Base-by-base conservation (phyloP, 225 moss, liverwort and hornwort species). In the Neckera pumila region DNA sequence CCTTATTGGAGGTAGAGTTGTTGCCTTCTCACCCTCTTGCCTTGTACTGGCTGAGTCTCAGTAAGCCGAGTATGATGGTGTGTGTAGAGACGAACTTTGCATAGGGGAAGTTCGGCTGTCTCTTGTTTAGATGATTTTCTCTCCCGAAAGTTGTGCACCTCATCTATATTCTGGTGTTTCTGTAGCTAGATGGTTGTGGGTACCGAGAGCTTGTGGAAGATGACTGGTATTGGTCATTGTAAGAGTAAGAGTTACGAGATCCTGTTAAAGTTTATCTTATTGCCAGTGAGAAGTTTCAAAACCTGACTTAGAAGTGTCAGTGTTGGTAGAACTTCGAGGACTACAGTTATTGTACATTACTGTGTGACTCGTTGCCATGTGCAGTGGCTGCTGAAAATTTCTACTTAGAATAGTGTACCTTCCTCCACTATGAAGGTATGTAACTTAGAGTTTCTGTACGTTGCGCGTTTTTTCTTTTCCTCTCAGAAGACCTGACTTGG, bases 261-360 rank as follows among this genome's bases (percentile, higher is more conserved):
- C 38, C 80, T 92, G 81, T 36, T 84, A 84, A 63, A 76, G 81
- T 76, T 47, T 40, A 63, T 86, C 83, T 67, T 85, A 54, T 87
- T 87, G 87, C 87, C 70, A 61, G 61, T 87, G 90, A 77, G 89
- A 90, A 89, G 87, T 89, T 89, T 76, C 59, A 36, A 36, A 85
- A 87, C 82, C 82, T 89, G 92, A 73, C 90, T 79, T 79, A 60
- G 77, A 59, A 76, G 58, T 86, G 86, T 84, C 65, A 87, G 88
- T 71, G 88, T 85, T 89, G 81, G 86, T 88, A 78, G 71, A 89
- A 82, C 88, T 92, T 87, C 64, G 89, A 88, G 89, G 88, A 85
- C 54, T 86, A 84, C 84, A 88, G 89, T 85, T 91, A 28, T 86
- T 93, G 93, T 92, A 93, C 88, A 93, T 91, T 91, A 92, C 86